These are phyloP conservation scores for Thraustochytrium sp. DNA, from an alignment of 352 stramenopile species.

Conservation along the genomic window DNA sequence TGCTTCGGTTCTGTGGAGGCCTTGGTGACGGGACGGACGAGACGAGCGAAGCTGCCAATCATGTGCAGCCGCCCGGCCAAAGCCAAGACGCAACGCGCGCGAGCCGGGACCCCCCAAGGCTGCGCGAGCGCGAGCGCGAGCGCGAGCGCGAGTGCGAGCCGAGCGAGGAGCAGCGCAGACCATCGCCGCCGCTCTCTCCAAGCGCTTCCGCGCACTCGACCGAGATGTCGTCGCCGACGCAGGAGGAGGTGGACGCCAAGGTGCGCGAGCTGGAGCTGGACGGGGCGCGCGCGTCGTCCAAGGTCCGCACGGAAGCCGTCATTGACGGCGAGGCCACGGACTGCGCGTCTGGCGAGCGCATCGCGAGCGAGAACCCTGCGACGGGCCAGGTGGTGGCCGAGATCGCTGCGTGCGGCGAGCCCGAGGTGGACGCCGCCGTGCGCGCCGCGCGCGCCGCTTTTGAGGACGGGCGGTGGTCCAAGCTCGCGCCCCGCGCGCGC, in stretches of 20 bases:
- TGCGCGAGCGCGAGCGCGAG: no score
- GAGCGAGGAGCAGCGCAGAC: no score
- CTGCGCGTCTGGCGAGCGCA: conserved; percentile 60
- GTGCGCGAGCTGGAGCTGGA: background rate
- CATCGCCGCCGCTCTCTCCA: no score
- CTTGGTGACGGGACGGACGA: no score
- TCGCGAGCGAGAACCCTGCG: conserved; percentile 66
- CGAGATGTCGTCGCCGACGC: no score
- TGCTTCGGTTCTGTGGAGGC: no score
- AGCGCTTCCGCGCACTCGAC: no score
- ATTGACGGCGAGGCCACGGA: conserved; percentile 74
- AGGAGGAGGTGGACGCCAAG: background rate
- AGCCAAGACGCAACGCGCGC: no score
- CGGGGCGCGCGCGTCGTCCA: background rate
- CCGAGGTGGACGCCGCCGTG: conserved; percentile 52
- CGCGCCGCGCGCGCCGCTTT: conserved; percentile 62
- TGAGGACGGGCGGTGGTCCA: conserved; percentile 61
- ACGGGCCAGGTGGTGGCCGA: conserved; percentile 66
- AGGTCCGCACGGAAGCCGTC: conserved; percentile 37
- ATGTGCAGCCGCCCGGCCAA: no score
- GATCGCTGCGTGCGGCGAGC: conserved; percentile 46
- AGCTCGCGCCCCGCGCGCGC: conserved; percentile 49
- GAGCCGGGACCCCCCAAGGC: no score
- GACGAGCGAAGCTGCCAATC: no score
- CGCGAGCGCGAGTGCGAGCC: no score